Conservation (phyloP, 306 rosid species). For the Lathyrus sativus region DNA sequence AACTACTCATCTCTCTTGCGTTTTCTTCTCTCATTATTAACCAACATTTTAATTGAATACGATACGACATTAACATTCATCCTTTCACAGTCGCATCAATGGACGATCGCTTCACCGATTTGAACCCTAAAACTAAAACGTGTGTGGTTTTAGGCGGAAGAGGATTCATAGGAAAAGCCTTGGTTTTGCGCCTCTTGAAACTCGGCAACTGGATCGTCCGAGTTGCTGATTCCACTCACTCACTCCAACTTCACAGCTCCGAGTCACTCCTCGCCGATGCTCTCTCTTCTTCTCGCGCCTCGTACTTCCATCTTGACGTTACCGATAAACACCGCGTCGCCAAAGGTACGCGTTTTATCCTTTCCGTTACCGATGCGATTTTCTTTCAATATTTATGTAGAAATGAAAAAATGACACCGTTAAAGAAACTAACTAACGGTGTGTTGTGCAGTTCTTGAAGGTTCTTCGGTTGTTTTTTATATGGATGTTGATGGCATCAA, state of each 20-base stretch:
- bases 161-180: slow-evolving; percentile 74
- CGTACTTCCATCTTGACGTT: slow-evolving; percentile 61
- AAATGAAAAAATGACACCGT: not conserved
- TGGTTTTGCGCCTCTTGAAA: slow-evolving; percentile 61
- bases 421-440: slow-evolving; percentile 37
- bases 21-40: not conserved
- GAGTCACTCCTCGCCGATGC: slow-evolving; percentile 63
- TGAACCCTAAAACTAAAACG: slow-evolving; percentile 59
- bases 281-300: slow-evolving; percentile 69
- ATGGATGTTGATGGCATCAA: slow-evolving; percentile 54
- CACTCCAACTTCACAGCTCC: slow-evolving; percentile 52
- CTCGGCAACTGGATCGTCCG: slow-evolving; percentile 78
- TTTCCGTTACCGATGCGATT: not conserved
- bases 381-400: not conserved
- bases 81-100: slow-evolving; percentile 41
- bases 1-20: slow-evolving; percentile 1
- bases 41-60: not conserved
- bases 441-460: slow-evolving; percentile 68
- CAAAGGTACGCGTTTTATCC: slow-evolving; percentile 44
- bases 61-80: slow-evolving; percentile 26
- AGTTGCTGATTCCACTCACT: slow-evolving; percentile 70
- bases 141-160: slow-evolving; percentile 86
- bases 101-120: slow-evolving; percentile 64
- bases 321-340: slow-evolving; percentile 52
- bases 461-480: slow-evolving; percentile 78